These are phyloP conservation scores for Lepidium campestre DNA, from an alignment of 441 rosid genomes.

Conservation along the genomic window DNA sequence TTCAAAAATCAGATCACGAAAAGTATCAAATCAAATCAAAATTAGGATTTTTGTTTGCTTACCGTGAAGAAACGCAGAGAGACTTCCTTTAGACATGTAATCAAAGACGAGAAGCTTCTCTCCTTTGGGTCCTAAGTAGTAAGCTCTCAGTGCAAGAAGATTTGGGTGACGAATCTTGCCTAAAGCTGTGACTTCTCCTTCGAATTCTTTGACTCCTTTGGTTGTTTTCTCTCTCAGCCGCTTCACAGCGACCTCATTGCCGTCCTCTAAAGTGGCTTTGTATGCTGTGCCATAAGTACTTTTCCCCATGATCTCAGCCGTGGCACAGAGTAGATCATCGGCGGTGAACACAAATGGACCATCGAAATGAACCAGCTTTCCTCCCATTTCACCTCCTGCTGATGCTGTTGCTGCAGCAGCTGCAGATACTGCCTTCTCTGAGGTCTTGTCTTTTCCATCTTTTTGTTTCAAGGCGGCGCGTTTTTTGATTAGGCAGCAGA, in stretches of 20 bases:
- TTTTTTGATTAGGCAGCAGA: constrained; percentile 50
- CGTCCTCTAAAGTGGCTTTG: constrained; percentile 70
- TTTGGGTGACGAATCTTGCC: constrained; percentile 59
- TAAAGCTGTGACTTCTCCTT: constrained; percentile 48
- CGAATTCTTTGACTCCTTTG: constrained; percentile 59
- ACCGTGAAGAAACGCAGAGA: constrained; percentile 72
- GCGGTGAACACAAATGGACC: constrained; percentile 72
- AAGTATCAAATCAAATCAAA: not conserved
- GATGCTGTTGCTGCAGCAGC: constrained; percentile 32
- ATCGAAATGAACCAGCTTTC: constrained; percentile 72
- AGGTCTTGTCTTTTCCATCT: constrained; percentile 28
- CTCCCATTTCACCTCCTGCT: constrained; percentile 58
- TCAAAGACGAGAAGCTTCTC: constrained; percentile 79
- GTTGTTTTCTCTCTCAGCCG: constrained; percentile 68
- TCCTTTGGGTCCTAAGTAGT: constrained; percentile 71
- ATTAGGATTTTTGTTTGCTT: constrained; percentile 1
- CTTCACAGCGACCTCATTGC: constrained; percentile 65
- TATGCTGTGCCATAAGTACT: constrained; percentile 68
- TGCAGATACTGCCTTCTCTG: constrained; percentile 33
- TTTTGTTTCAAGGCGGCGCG: constrained; percentile 40
- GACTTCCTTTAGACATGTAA: constrained; percentile 65
- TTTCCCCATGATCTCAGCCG: constrained; percentile 81
- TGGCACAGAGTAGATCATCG: constrained; percentile 69
- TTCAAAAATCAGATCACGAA: not conserved
- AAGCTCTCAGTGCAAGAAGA: constrained; percentile 60